Conservation (phyloP, 164 flowering plant species). For the Dillenia suffruticosa region DNA sequence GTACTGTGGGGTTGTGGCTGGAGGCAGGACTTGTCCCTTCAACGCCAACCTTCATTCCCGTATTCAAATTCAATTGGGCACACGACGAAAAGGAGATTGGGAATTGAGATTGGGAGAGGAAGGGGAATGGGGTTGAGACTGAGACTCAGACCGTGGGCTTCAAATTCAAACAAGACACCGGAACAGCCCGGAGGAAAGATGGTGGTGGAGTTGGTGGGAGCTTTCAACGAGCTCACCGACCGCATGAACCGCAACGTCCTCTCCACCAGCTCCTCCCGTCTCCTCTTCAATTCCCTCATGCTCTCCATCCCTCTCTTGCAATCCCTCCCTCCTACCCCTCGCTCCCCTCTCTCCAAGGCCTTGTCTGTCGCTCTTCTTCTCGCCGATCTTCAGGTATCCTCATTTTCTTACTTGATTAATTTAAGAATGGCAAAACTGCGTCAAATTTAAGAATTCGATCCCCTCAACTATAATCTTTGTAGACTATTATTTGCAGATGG, state of each 20-base stretch:
- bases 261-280: conserved; percentile 54
- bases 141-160: too few species aligned
- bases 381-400: conserved; percentile 83
- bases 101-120: too few species aligned
- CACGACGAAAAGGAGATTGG: too few species aligned
- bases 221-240: conserved; percentile 76
- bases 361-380: conserved; percentile 66
- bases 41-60: too few species aligned
- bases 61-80: too few species aligned
- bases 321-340: conserved; percentile 46
- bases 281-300: conserved; percentile 80
- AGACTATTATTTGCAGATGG: conserved; percentile 55
- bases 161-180: too few species aligned
- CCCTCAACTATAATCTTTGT: too few species aligned
- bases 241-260: conserved; percentile 43
- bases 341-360: conserved; percentile 73
- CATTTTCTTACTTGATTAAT: not conserved
- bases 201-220: conserved; percentile 87
- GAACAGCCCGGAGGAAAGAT: conserved; percentile 58
- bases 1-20: too few species aligned
- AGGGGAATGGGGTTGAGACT: too few species aligned
- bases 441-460: too few species aligned
- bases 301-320: conserved; percentile 79
- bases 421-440: too few species aligned
- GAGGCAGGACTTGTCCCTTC: too few species aligned